A percentile compares a stretch with the other conserved stretches of the same genome.
These are phyloP conservation scores for Carallia brachiata DNA, from an alignment of 345 rosid species.

Conservation along the genomic window DNA sequence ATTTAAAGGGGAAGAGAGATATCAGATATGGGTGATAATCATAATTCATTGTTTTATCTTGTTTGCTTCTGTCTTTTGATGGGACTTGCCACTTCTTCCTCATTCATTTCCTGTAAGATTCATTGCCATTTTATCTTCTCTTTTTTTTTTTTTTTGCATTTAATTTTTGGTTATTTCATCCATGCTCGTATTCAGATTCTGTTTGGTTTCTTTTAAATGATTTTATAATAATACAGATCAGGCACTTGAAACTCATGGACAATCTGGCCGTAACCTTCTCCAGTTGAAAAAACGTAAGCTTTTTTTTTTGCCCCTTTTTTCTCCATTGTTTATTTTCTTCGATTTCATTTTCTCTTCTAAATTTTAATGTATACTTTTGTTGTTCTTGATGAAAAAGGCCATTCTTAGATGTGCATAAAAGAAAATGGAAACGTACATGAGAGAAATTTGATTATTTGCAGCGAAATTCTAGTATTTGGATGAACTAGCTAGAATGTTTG, in stretches of 20 bases:
- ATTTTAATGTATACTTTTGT: too few relatives aligned
- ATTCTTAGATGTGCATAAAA: too few relatives aligned
- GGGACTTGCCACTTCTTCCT: slow-evolving; percentile 34
- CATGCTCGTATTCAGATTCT: neutral
- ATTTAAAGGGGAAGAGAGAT: neutral
- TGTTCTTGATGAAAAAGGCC: too few relatives aligned
- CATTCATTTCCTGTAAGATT: slow-evolving; percentile 39
- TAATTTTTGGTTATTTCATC: neutral
- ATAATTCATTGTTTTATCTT: slow-evolving; percentile 18
- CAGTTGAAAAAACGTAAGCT: slow-evolving; percentile 53
- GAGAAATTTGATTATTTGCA: neutral
- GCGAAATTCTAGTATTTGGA: too few relatives aligned
- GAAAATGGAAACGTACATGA: too few relatives aligned
- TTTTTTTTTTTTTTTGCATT: neutral
- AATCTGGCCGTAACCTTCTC: slow-evolving; percentile 60
- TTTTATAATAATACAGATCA: slow-evolving; percentile 39
- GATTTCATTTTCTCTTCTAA: neutral
- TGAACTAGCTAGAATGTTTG: too few relatives aligned
- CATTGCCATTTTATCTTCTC: neutral
- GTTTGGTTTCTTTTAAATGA: neutral
- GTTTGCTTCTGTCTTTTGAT: slow-evolving; percentile 29
- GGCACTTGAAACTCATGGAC: slow-evolving; percentile 34
- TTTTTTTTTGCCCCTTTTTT: neutral
- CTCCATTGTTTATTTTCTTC: neutral
- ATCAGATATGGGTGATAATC: slow-evolving; percentile 12